Percentiles rank a stretch among this genome's conserved stretches.
Evolutionary conservation across 306 rosid species (phyloP).

Genomic region (Trichosanthes truncata): DNA sequence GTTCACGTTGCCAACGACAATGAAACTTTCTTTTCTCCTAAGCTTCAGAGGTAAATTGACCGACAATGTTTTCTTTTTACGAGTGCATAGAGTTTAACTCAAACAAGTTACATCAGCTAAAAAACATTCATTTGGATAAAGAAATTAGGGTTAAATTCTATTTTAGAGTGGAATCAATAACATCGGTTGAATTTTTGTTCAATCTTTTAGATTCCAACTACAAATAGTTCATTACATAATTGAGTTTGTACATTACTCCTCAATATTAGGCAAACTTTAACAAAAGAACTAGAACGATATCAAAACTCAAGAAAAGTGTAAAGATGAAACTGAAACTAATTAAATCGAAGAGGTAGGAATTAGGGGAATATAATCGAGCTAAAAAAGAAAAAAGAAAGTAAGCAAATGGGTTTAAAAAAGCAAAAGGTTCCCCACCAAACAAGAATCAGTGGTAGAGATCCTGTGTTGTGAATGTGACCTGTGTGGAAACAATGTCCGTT

Average conservation of each 20-base stretch:
- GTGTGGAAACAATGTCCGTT: slow-evolving; percentile 36
- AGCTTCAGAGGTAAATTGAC: too few species aligned
- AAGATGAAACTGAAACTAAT: background rate
- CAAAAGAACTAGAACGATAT: background rate
- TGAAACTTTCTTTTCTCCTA: too few species aligned
- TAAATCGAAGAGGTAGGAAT: background rate
- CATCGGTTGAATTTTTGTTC: too few species aligned
- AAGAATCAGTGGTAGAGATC: slow-evolving; percentile 16
- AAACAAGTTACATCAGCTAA: too few species aligned
- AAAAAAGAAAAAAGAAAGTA: background rate
- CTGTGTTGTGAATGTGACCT: slow-evolving; percentile 34
- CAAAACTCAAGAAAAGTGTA: background rate
- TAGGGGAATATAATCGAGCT: background rate
- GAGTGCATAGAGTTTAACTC: too few species aligned
- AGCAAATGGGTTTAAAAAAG: slow-evolving; percentile 17
- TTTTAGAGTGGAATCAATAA: too few species aligned
- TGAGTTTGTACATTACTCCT: background rate
- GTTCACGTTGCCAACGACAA: too few species aligned
- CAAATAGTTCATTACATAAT: background rate
- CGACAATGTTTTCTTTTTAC: too few species aligned
- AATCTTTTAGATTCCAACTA: background rate
- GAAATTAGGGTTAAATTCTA: too few species aligned
- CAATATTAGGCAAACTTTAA: background rate
- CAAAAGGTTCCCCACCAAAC: slow-evolving; percentile 8
- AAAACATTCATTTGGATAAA: too few species aligned